Base-by-base conservation (phyloP, 176 grass and related monocot genomes). In the Echinochloa phyllopogon region DNA sequence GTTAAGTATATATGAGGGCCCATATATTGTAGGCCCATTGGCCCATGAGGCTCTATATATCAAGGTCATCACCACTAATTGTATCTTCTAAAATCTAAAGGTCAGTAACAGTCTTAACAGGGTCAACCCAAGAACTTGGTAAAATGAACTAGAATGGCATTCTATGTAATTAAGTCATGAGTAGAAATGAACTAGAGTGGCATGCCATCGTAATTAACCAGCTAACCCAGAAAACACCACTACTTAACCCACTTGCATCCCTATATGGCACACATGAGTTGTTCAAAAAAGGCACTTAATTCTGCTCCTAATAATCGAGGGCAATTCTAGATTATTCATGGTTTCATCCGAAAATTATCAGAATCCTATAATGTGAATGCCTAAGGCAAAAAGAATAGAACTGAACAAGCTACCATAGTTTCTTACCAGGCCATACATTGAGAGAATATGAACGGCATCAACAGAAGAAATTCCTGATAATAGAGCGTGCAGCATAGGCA, bases 371-470 rank as follows among this genome's bases (percentile, higher is more conserved):
- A 14, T 45, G 43, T 56, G 10, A 12, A 77, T 25, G 53, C 21
- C 1, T 59, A 47, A 47, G 45, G 37, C 77, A 52, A 66, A 57
- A 53, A 6, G 53, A 81, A 57, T 43, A 81, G 33, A 69, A n/a
- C 18, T 53, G 65, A 57, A 69, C 48, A 77, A 47, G 48, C 5
- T 50, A 80, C n/a, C 33, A 48, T 25, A 50, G 37, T 55, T 82
- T 70, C 87, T 93, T 89, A 92, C 94, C 92, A 92, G 68, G 42
- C 94, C 94, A 79, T 87, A 94, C 70, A 97, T 78, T 74, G 90
- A 97, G 78, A 97, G 91, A 63, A 97, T 94, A 89, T 97, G 94
- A 91, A 92, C 87, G 68, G 57, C 86, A 62, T 97, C 89, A 76
- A 86, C 45, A 64, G 88, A 82, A 88, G 78, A 91, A 79, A 97